A percentile compares a stretch with the other conserved stretches of the same genome.
These are phyloP conservation scores for Termitomyces sp. DNA, from an alignment of 768 basidiomycete genomes.

Conservation along the genomic window DNA sequence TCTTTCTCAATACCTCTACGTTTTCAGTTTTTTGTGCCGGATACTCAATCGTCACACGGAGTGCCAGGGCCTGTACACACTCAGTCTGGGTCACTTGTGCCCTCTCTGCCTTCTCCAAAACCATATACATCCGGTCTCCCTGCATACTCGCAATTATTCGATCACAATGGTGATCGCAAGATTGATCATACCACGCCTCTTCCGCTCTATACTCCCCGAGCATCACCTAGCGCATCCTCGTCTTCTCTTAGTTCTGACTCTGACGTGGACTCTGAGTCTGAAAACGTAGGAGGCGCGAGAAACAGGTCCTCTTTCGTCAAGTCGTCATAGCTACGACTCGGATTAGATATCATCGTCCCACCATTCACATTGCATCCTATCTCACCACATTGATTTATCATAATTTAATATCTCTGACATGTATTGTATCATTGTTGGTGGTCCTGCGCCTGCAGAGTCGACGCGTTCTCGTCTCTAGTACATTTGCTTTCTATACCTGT, in stretches of 20 bases:
- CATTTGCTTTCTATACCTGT: background rate
- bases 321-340: background rate
- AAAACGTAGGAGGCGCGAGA: constrained; percentile 2
- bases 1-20: constrained; percentile 45
- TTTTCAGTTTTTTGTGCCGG: constrained; percentile 40
- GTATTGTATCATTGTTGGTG: background rate
- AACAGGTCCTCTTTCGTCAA: constrained; percentile 1
- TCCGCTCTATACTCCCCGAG: constrained; percentile 54
- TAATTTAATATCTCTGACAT: background rate
- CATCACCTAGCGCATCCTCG: constrained; percentile 3
- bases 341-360: background rate
- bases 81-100: constrained; percentile 2
- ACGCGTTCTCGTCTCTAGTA: background rate
- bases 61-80: constrained; percentile 3
- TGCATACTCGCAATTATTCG: constrained; percentile 73
- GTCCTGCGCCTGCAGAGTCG: too few relatives aligned
- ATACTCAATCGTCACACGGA: constrained; percentile 13
- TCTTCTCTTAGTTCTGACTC: background rate
- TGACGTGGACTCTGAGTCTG: background rate
- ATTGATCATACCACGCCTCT: constrained; percentile 60
- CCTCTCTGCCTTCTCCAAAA: constrained; percentile 13
- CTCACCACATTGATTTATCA: background rate
- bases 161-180: constrained; percentile 67
- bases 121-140: constrained; percentile 40
- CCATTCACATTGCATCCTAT: background rate